Evolutionary conservation across 2,329 filamentous ascomycete genomes (phyloP).

Genomic region (Alternaria postmessia): DNA sequence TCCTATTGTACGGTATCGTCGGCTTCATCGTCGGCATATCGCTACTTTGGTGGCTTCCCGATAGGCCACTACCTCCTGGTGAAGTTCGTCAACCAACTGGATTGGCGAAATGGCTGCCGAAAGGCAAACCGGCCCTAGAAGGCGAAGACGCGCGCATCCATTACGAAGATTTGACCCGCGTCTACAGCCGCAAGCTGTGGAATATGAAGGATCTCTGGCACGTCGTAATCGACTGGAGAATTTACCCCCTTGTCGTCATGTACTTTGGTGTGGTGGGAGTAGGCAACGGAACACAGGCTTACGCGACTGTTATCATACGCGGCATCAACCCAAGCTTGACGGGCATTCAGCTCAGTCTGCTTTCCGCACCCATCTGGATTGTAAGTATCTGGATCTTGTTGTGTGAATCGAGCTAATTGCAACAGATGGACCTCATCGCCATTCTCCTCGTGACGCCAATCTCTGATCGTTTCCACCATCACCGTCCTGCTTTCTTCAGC

Average conservation of each 20-base stretch:
- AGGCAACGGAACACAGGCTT: constrained; percentile 87
- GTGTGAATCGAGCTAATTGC: constrained; percentile 15
- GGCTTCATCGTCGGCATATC: constrained; percentile 74
- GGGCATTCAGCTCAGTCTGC: constrained; percentile 77
- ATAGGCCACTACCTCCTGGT: constrained; percentile 80
- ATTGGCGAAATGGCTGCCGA: constrained; percentile 71
- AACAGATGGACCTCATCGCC: constrained; percentile 82
- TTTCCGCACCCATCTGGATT: constrained; percentile 93
- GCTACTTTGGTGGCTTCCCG: constrained; percentile 90
- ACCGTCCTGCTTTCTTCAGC: constrained; percentile 83
- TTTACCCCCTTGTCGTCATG: constrained; percentile 88
- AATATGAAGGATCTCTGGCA: constrained; percentile 71
- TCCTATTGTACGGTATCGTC: constrained; percentile 82
- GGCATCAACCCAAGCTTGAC: constrained; percentile 78
- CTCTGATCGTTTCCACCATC: constrained; percentile 83
- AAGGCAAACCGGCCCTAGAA: constrained; percentile 72
- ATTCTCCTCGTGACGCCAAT: constrained; percentile 86
- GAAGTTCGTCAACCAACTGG: constrained; percentile 61
- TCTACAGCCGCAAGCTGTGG: constrained; percentile 81
- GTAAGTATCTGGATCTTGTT: constrained; percentile 58
- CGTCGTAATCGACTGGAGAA: constrained; percentile 83
- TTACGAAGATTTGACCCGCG: constrained; percentile 81
- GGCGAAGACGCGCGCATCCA: constrained; percentile 83
- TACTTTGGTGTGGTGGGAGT: constrained; percentile 95
- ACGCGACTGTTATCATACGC: constrained; percentile 85